phyloP scores from a whole-genome alignment of 2,329 filamentous ascomycete species.

The Trichoderma atrobrunneum region DNA sequence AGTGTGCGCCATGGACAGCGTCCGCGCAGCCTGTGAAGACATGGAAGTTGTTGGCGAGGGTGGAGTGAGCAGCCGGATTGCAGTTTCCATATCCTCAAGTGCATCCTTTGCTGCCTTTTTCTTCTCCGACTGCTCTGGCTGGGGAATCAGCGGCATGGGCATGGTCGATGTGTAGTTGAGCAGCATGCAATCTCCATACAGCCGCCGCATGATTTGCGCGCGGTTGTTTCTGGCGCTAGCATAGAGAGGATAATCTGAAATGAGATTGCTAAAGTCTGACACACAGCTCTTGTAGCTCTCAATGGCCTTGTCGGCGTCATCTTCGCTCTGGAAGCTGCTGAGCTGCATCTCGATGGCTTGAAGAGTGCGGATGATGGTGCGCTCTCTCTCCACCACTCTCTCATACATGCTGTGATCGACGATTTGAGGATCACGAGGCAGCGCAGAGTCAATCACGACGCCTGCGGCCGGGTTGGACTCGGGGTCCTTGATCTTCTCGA shows the following conservation, averaged over 20 bases:
- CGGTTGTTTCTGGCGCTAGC: slow-evolving; percentile 73
- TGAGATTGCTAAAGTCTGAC: slow-evolving; percentile 51
- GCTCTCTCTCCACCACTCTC: slow-evolving; percentile 49
- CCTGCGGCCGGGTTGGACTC: slow-evolving; percentile 57
- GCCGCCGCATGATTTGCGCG: slow-evolving; percentile 62
- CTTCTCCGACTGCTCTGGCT: slow-evolving; percentile 38
- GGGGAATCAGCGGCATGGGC: slow-evolving; percentile 41
- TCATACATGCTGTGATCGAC: slow-evolving; percentile 51
- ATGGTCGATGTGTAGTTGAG: slow-evolving; percentile 39
- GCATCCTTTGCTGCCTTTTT: slow-evolving; percentile 39
- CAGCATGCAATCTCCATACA: slow-evolving; percentile 61
- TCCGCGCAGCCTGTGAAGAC: slow-evolving; percentile 62
- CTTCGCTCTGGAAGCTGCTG: slow-evolving; percentile 39
- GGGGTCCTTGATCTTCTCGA: slow-evolving; percentile 66
- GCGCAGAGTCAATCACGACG: slow-evolving; percentile 52
- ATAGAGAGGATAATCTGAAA: slow-evolving; percentile 60
- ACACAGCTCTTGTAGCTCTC: slow-evolving; percentile 48
- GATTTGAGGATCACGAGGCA: slow-evolving; percentile 58
- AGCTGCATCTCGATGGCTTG: slow-evolving; percentile 55
- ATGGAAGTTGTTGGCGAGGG: slow-evolving; percentile 48
- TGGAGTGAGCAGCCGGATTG: slow-evolving; percentile 59
- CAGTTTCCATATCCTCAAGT: slow-evolving; percentile 54
- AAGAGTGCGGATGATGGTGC: slow-evolving; percentile 52
- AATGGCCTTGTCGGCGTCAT: slow-evolving; percentile 37
- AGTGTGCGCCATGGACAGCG: slow-evolving; percentile 67